Evolutionary conservation across 2,329 filamentous ascomycete genomes (phyloP).

Genomic region (Grosmannia serpens): DNA sequence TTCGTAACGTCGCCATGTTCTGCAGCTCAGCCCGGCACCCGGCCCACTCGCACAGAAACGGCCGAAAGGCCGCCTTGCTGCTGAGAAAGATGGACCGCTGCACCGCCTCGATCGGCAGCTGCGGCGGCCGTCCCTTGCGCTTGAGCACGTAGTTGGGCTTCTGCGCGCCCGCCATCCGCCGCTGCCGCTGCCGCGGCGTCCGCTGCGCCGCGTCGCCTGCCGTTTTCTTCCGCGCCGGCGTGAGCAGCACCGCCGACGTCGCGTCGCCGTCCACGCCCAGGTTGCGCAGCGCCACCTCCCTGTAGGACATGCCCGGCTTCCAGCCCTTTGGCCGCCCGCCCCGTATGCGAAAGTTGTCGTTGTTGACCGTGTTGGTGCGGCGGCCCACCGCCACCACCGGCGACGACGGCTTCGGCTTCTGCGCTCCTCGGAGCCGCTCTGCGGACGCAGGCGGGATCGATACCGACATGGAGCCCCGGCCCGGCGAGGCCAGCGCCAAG

Average conservation of each 20-base stretch:
- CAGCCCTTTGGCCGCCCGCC: slow-evolving; percentile 39
- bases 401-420: not conserved
- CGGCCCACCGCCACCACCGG: slow-evolving; percentile 4
- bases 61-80: slow-evolving; percentile 32
- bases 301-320: slow-evolving; percentile 23
- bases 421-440: not conserved
- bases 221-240: not conserved
- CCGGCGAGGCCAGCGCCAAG: not conserved
- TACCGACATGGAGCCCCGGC: not conserved
- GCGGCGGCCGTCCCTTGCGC: slow-evolving; percentile 31
- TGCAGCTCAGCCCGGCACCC: slow-evolving; percentile 49
- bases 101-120: slow-evolving; percentile 15
- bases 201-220: not conserved
- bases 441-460: not conserved
- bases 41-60: slow-evolving; percentile 49
- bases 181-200: not conserved
- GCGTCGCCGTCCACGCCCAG: slow-evolving; percentile 6
- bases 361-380: not conserved
- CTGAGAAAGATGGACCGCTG: slow-evolving; percentile 29
- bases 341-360: slow-evolving; percentile 14
- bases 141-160: slow-evolving; percentile 11
- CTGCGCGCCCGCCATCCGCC: not conserved
- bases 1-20: slow-evolving; percentile 46
- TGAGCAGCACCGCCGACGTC: slow-evolving; percentile 4
- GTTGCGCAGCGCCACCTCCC: slow-evolving; percentile 11